Percentiles rank a stretch among this genome's conserved stretches.
phyloP scores from a whole-genome alignment of 139 green algal species.

The Monoraphidium neglectum region DNA sequence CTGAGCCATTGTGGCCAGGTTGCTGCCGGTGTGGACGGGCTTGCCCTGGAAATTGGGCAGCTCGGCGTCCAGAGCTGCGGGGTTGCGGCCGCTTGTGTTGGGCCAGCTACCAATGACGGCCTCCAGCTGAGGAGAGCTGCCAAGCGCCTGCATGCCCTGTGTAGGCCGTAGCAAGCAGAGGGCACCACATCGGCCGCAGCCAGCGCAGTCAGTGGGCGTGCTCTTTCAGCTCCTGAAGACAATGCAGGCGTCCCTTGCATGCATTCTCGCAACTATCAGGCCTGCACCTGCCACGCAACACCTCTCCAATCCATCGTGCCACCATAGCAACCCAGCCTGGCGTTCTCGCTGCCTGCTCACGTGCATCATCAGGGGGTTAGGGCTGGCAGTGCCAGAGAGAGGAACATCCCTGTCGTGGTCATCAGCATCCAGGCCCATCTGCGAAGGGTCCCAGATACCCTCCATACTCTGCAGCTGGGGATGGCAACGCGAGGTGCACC shows the following conservation, averaged over 20 bases:
- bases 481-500: too few relatives aligned
- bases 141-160: too few relatives aligned
- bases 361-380: background rate
- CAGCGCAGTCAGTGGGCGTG: too few relatives aligned
- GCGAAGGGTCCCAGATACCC: background rate
- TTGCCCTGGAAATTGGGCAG: constrained; percentile 25
- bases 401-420: background rate
- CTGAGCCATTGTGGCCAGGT: constrained; percentile 9
- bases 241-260: too few relatives aligned
- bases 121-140: background rate
- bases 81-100: background rate
- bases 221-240: too few relatives aligned
- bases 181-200: too few relatives aligned
- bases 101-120: constrained; percentile 25
- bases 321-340: too few relatives aligned
- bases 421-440: background rate
- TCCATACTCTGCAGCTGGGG: too few relatives aligned
- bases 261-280: too few relatives aligned
- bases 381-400: background rate
- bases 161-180: too few relatives aligned
- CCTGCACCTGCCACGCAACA: too few relatives aligned
- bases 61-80: constrained; percentile 12
- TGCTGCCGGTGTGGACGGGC: constrained; percentile 22
- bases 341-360: background rate
- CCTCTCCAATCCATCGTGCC: too few relatives aligned